Evolutionary conservation across 2,329 filamentous ascomycete genomes (phyloP).

Genomic region (Madurella mycetomatis): DNA sequence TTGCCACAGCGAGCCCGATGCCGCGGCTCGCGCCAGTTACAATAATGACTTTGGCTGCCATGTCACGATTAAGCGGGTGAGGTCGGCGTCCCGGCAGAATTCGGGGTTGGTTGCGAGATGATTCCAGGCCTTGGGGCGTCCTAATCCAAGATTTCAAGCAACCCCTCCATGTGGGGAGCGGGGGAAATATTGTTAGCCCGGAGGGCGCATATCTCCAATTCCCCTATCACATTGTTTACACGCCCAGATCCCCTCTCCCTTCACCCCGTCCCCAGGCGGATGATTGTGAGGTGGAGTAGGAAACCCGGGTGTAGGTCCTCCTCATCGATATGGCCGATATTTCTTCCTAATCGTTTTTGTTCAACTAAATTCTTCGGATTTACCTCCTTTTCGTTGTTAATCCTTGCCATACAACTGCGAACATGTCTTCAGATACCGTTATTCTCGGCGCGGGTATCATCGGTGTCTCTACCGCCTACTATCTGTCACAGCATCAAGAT

Average conservation of each 20-base stretch:
- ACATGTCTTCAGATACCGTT: conserved; percentile 53
- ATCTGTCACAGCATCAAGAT: conserved; percentile 52
- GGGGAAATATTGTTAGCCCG: conserved; percentile 9
- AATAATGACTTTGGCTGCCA: conserved; percentile 62
- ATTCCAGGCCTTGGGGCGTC: neutral
- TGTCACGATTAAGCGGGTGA: neutral
- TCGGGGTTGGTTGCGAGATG: neutral
- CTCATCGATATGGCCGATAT: neutral
- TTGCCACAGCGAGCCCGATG: conserved; percentile 54
- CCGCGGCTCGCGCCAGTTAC: conserved; percentile 63
- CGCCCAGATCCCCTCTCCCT: conserved; percentile 3
- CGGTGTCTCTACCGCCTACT: conserved; percentile 67
- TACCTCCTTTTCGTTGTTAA: neutral
- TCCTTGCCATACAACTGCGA: neutral
- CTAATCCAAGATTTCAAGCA: neutral
- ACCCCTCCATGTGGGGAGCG: conserved; percentile 17
- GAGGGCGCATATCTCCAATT: conserved; percentile 3
- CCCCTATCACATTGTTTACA: neutral
- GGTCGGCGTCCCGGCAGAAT: conserved; percentile 2
- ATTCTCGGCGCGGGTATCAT: conserved; percentile 69
- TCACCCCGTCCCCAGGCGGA: conserved; percentile 1
- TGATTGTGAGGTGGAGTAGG: neutral
- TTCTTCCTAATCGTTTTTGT: neutral
- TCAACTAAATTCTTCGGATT: neutral
- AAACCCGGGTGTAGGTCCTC: neutral